These are phyloP conservation scores for Stropharia rugosoannulata DNA, from an alignment of 768 basidiomycete species.

Conservation along the genomic window DNA sequence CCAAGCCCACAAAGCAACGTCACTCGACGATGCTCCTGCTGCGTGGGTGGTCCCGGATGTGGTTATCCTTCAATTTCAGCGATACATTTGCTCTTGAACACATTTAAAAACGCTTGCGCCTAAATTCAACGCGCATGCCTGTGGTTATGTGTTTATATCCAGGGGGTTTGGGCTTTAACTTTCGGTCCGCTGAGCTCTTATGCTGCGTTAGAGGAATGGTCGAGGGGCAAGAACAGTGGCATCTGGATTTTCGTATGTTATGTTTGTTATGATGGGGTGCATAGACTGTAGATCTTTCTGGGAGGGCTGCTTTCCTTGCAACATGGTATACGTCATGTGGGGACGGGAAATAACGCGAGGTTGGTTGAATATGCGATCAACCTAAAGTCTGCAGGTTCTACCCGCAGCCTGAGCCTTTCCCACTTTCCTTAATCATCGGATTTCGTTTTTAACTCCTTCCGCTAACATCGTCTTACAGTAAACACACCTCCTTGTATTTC, in stretches of 20 bases:
- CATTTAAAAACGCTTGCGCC: neutral
- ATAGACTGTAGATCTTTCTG: neutral
- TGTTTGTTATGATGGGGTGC: neutral
- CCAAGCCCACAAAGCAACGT: slow-evolving; percentile 19
- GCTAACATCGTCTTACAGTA: neutral
- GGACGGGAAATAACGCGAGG: neutral
- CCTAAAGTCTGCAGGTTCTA: slow-evolving; percentile 1
- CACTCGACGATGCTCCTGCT: slow-evolving; percentile 4
- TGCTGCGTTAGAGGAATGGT: neutral
- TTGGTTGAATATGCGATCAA: slow-evolving; percentile 6
- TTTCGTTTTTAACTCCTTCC: neutral
- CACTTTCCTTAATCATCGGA: neutral
- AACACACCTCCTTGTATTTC: too few species aligned
- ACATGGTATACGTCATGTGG: neutral
- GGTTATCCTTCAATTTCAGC: slow-evolving; percentile 18
- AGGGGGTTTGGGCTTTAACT: neutral
- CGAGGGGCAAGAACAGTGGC: slow-evolving; percentile 16
- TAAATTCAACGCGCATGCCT: neutral
- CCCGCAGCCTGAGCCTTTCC: slow-evolving; percentile 4
- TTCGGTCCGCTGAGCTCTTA: neutral
- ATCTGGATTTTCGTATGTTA: slow-evolving; percentile 22
- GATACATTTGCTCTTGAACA: slow-evolving; percentile 9
- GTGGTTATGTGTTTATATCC: slow-evolving; percentile 7
- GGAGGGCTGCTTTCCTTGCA: neutral
- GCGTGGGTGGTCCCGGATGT: slow-evolving; percentile 27